These are phyloP conservation scores for Phragmites australis DNA, from an alignment of 176 grass and related monocot genomes.

Conservation along the genomic window DNA sequence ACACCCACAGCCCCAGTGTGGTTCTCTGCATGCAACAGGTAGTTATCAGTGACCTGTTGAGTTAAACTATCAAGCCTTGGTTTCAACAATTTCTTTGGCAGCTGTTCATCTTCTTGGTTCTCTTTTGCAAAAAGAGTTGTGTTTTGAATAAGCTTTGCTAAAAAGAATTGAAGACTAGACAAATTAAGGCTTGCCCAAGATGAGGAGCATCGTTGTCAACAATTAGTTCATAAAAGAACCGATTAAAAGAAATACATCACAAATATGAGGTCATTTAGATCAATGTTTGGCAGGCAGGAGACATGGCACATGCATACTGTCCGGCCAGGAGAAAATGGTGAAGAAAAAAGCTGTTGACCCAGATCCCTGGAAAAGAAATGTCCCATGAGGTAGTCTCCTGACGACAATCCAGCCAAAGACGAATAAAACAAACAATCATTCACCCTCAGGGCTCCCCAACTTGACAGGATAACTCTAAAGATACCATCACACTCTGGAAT, in stretches of 20 bases:
- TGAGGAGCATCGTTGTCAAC: not conserved
- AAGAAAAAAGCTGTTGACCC: slow-evolving; percentile 16
- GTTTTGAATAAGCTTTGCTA: not conserved
- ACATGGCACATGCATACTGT: slow-evolving; percentile 39
- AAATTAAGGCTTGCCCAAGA: no score
- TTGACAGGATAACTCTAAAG: not conserved
- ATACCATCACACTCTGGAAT: not conserved
- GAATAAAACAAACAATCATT: slow-evolving; percentile 39
- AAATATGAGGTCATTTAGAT: slow-evolving; percentile 7
- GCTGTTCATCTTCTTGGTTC: not conserved
- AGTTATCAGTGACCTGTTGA: not conserved
- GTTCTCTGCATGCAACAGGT: slow-evolving; percentile 38
- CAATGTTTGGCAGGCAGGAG: slow-evolving; percentile 21
- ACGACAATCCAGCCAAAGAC: not conserved
- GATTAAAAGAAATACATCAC: not conserved
- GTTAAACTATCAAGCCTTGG: not conserved
- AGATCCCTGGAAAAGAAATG: slow-evolving; percentile 16
- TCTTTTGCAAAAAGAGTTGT: not conserved
- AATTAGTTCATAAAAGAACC: not conserved
- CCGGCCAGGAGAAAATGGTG: not conserved
- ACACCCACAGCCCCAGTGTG: slow-evolving; percentile 69
- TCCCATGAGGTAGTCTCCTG: not conserved
- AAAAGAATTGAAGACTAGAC: not conserved
- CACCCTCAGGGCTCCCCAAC: not conserved
- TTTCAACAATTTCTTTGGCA: not conserved